Conservation (phyloP, 305 asterid species). For the Plantago lanceolata region DNA sequence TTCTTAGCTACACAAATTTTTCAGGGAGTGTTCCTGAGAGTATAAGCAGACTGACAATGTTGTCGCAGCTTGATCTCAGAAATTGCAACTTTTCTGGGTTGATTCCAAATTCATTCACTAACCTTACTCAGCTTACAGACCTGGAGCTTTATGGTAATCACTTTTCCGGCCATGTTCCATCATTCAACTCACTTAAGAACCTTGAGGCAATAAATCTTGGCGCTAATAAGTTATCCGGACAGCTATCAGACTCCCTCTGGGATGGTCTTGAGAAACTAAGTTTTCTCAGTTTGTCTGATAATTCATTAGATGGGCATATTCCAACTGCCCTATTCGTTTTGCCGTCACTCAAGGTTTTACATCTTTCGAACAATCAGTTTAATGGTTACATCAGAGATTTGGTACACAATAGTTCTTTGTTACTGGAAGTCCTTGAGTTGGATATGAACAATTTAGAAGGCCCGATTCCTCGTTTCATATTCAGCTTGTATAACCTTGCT, state of each 20-base stretch:
- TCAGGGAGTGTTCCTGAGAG: constrained; percentile 51
- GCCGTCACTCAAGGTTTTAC: constrained; percentile 27
- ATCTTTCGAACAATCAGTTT: constrained; percentile 32
- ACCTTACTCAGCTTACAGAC: constrained; percentile 36
- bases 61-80: constrained; percentile 35
- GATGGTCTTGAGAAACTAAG: constrained; percentile 36
- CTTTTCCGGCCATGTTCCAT: constrained; percentile 44
- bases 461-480: constrained; percentile 41
- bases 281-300: constrained; percentile 37
- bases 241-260: constrained; percentile 31
- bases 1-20: constrained; percentile 39
- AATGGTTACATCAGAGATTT: constrained; percentile 24
- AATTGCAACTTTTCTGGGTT: constrained; percentile 40
- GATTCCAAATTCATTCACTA: constrained; percentile 43
- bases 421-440: constrained; percentile 34
- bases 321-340: constrained; percentile 42
- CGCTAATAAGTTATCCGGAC: constrained; percentile 36
- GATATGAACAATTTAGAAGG: constrained; percentile 44
- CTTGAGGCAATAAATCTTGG: constrained; percentile 28
- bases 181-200: constrained; percentile 37
- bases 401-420: constrained; percentile 7
- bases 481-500: constrained; percentile 32
- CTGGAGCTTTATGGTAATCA: constrained; percentile 39
- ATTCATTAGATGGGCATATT: constrained; percentile 40
- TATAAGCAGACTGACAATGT: constrained; percentile 38